These are phyloP conservation scores for Kockovaella imperatae DNA, from an alignment of 768 basidiomycete genomes.

Conservation along the genomic window DNA sequence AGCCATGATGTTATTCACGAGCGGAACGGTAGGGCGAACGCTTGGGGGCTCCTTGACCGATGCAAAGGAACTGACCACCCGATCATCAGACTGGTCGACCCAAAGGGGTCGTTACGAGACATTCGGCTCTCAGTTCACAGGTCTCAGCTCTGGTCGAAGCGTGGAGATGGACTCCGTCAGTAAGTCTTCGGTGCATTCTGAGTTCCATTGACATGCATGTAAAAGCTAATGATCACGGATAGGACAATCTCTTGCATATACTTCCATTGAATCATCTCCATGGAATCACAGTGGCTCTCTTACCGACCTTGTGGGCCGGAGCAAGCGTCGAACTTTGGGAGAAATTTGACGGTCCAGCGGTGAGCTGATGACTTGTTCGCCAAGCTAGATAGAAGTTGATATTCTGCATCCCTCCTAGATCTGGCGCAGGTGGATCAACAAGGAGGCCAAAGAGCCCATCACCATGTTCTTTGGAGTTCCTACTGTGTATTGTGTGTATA, in stretches of 20 bases:
- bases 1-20: constrained; percentile 34
- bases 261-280: constrained; percentile 38
- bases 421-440: constrained; percentile 33
- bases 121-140: constrained; percentile 18
- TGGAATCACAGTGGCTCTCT: constrained; percentile 35
- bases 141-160: constrained; percentile 11
- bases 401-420: constrained; percentile 10
- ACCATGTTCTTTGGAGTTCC: constrained; percentile 41
- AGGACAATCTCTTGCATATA: constrained; percentile 19
- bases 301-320: constrained; percentile 34
- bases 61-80: background rate
- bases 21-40: constrained; percentile 17
- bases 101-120: constrained; percentile 23
- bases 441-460: constrained; percentile 18
- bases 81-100: constrained; percentile 17
- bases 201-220: background rate
- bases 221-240: background rate
- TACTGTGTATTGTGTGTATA: constrained; percentile 29
- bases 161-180: constrained; percentile 16
- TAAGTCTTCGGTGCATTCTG: background rate
- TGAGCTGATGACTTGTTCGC: background rate
- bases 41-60: background rate
- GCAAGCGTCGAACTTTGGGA: constrained; percentile 37
- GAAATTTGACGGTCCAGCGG: constrained; percentile 28
- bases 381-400: background rate